Percentiles rank a stretch among this genome's conserved stretches.
Evolutionary conservation across 2,329 filamentous ascomycete species (phyloP).

Genomic region (Colletotrichum tanaceti): DNA sequence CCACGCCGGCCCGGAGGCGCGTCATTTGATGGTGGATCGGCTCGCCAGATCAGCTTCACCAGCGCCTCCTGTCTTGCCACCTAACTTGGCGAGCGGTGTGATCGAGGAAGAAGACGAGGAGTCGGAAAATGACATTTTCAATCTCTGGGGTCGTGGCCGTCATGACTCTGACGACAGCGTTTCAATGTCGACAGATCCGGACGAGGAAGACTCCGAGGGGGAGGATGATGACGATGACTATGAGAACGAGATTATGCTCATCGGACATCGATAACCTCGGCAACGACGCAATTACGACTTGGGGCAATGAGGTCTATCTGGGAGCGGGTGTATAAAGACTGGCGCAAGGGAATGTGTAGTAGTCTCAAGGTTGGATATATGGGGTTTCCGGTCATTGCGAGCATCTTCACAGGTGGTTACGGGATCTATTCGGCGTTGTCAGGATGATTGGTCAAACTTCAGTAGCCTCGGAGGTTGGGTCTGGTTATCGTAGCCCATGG

Average conservation of each 20-base stretch:
- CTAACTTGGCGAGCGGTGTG: constrained; percentile 42
- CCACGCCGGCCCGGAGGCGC: constrained; percentile 49
- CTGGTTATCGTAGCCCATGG: constrained; percentile 10
- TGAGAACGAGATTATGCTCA: constrained; percentile 62
- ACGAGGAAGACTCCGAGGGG: constrained; percentile 57
- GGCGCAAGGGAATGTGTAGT: constrained; percentile 22
- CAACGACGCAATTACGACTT: constrained; percentile 1
- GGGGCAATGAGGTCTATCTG: constrained; percentile 20
- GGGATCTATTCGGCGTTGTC: constrained; percentile 26
- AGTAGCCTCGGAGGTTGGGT: constrained; percentile 3
- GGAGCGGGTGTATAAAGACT: constrained; percentile 10
- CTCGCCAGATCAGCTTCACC: constrained; percentile 47
- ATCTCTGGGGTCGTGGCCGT: constrained; percentile 62
- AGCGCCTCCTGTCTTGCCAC: constrained; percentile 22
- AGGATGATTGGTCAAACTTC: constrained; percentile 5
- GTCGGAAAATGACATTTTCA: constrained; percentile 60
- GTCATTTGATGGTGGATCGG: constrained; percentile 53
- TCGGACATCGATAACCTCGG: constrained; percentile 59
- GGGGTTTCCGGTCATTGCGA: constrained; percentile 25
- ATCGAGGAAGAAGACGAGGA: constrained; percentile 53
- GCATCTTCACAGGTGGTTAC: constrained; percentile 18
- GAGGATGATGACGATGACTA: constrained; percentile 61
- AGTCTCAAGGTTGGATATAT: constrained; percentile 33
- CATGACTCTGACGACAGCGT: constrained; percentile 59
- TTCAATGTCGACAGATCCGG: constrained; percentile 49